A percentile compares a stretch with the other conserved stretches of the same genome.
Evolutionary conservation across 805 yeast species (phyloP).

Genomic region (Teunomyces panamensis): DNA sequence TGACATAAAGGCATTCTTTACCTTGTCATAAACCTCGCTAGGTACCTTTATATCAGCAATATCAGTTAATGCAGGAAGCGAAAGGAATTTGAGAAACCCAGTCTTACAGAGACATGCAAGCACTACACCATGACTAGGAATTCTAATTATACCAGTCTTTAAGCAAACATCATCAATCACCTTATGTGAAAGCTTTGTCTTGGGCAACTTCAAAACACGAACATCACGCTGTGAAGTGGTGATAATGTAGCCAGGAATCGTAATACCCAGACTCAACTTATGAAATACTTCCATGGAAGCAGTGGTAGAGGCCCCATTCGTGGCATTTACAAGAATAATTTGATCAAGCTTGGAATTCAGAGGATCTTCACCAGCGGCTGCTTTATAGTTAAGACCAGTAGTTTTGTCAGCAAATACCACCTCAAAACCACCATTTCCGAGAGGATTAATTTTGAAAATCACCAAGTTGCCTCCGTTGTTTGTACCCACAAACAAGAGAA

Average conservation of each 20-base stretch:
- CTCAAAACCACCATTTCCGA: slow-evolving; percentile 55
- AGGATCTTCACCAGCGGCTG: slow-evolving; percentile 32
- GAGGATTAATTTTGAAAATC: slow-evolving; percentile 64
- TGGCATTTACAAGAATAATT: slow-evolving; percentile 57
- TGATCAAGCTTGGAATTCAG: slow-evolving; percentile 52
- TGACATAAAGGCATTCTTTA: slow-evolving; percentile 20
- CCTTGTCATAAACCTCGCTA: slow-evolving; percentile 23
- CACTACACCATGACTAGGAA: slow-evolving; percentile 44
- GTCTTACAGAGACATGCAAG: slow-evolving; percentile 44
- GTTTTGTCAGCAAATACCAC: slow-evolving; percentile 50
- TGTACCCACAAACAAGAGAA: slow-evolving; percentile 74
- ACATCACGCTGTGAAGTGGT: slow-evolving; percentile 58
- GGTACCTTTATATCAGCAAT: slow-evolving; percentile 43
- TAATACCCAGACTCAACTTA: slow-evolving; percentile 57
- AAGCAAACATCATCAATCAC: slow-evolving; percentile 50
- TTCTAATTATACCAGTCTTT: slow-evolving; percentile 48
- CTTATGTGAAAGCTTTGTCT: slow-evolving; percentile 61
- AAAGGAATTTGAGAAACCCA: slow-evolving; percentile 46
- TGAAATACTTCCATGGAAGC: slow-evolving; percentile 61
- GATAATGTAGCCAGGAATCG: slow-evolving; percentile 60
- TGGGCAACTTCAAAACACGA: slow-evolving; percentile 59
- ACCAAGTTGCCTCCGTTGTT: slow-evolving; percentile 64
- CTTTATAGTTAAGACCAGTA: slow-evolving; percentile 33
- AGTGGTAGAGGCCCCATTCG: slow-evolving; percentile 59
- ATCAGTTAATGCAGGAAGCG: slow-evolving; percentile 65